These are phyloP conservation scores for Russula foetens DNA, from an alignment of 768 basidiomycete genomes.

Conservation along the genomic window DNA sequence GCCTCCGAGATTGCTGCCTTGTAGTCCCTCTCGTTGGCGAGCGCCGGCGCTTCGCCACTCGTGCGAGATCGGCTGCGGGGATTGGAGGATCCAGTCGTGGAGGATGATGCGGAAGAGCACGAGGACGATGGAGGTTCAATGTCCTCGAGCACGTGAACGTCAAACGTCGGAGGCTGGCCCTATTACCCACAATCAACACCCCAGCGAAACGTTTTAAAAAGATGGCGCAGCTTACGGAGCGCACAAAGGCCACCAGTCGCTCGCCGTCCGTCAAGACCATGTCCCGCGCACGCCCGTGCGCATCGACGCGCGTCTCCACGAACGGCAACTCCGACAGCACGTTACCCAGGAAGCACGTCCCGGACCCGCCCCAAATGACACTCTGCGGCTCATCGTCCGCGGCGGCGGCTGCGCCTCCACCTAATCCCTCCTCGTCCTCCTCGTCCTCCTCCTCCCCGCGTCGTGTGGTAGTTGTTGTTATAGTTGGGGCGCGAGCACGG, in stretches of 20 bases:
- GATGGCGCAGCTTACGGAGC: neutral
- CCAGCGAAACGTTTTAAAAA: too few species aligned
- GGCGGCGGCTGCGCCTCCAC: neutral
- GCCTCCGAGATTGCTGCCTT: too few species aligned
- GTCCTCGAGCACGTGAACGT: conserved; percentile 6
- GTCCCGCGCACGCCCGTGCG: neutral
- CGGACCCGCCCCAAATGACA: neutral
- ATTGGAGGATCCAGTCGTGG: neutral
- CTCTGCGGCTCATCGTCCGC: too few species aligned
- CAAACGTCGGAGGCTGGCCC: neutral
- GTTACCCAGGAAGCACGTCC: neutral
- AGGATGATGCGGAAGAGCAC: neutral
- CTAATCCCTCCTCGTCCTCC: neutral
- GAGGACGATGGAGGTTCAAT: too few species aligned
- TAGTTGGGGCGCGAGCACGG: neutral
- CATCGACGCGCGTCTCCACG: conserved; percentile 1
- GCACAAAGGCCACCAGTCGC: conserved; percentile 2
- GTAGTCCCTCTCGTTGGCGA: neutral
- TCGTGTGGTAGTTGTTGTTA: too few species aligned
- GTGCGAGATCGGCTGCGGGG: neutral
- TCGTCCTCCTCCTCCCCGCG: neutral
- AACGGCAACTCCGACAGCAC: conserved; percentile 1
- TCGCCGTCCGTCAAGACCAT: conserved; percentile 12
- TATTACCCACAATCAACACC: neutral
- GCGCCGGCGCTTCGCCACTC: neutral